Evolutionary conservation across 2,329 filamentous ascomycete genomes (phyloP).

Genomic region (Alternaria tenuissima): DNA sequence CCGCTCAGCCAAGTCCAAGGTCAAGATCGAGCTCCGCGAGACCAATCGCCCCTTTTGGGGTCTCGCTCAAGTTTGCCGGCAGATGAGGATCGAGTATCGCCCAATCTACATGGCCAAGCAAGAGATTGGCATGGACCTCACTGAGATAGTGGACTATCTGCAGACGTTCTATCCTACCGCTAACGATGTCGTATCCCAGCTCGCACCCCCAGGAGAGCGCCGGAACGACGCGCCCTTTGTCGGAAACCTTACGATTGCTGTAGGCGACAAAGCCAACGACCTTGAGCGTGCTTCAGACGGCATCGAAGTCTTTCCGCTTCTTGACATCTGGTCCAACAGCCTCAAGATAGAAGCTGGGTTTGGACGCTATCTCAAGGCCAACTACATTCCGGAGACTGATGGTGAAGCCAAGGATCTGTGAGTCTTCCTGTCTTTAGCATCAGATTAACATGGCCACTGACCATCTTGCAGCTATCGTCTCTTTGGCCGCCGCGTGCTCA

Average conservation of each 20-base stretch:
- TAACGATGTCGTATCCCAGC: not conserved
- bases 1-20: not conserved
- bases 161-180: slow-evolving; percentile 31
- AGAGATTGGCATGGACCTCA: slow-evolving; percentile 40
- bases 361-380: slow-evolving; percentile 32
- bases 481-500: slow-evolving; percentile 36
- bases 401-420: slow-evolving; percentile 45
- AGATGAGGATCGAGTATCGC: slow-evolving; percentile 38
- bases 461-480: slow-evolving; percentile 36
- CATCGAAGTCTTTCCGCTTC: slow-evolving; percentile 33
- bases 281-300: slow-evolving; percentile 22
- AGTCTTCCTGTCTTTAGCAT: slow-evolving; percentile 8
- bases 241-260: slow-evolving; percentile 41
- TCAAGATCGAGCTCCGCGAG: slow-evolving; percentile 16
- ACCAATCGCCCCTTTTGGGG: slow-evolving; percentile 37
- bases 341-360: slow-evolving; percentile 40
- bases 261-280: slow-evolving; percentile 22
- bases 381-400: slow-evolving; percentile 29
- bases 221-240: slow-evolving; percentile 28
- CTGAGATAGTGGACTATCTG: slow-evolving; percentile 28
- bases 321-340: slow-evolving; percentile 42
- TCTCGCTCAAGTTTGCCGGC: slow-evolving; percentile 37
- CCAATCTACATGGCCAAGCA: slow-evolving; percentile 33
- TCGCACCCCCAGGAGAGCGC: slow-evolving; percentile 7
- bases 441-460: slow-evolving; percentile 6